Evolutionary conservation across 176 grass and related monocot genomes (phyloP), one percentile per base, ranked within the genome.

Genomic region (Cenchrus fungigraminus): DNA sequence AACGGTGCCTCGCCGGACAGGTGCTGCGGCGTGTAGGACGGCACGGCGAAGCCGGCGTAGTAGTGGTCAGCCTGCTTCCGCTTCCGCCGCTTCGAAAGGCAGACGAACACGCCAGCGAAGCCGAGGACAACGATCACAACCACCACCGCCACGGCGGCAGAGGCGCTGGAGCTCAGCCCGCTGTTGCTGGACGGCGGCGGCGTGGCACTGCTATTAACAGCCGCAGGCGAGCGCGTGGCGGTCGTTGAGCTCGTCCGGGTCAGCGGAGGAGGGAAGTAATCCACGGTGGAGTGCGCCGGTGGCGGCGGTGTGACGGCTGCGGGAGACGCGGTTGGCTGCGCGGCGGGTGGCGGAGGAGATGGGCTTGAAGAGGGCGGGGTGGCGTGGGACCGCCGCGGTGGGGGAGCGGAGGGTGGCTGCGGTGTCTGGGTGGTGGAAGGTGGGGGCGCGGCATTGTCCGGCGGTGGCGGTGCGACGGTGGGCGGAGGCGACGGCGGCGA

Each of bases 1-100:
- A 94, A 94, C 42, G 92, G 92, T 15, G 92, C 80, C 89, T 94
- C 92, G 19, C 92, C 89, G 50, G 95, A 91, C 70, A 95, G 71
- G n/a, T 93, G 87, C 55, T 91, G 88, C 60, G 91, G 43, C 49
- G 84, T 79, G 73, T 86, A 98, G 0, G 89, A 77, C n/a, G 87
- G 86, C 64, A 70, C 80, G 19, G 37, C 73, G 74, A 94, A 94
- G 6, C 93, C 88, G 6, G 82, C 32, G 76, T 95, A 85, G 87
- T 94, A 98, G 28, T 81, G 83, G 68, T 67, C 82, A 25, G 56
- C 69, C 60, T 78, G 75, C 84, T 87, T 94, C 65, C 70, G 81
- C 80, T 65, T 92, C 12, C 87, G 84, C 50, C 82, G 87, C 68
- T 69, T 92, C 43, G 87, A 79, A 17, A 85, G 55, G 84, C 93